phyloP scores from a whole-genome alignment of 306 rosid species.

The Vigna trinervia region DNA sequence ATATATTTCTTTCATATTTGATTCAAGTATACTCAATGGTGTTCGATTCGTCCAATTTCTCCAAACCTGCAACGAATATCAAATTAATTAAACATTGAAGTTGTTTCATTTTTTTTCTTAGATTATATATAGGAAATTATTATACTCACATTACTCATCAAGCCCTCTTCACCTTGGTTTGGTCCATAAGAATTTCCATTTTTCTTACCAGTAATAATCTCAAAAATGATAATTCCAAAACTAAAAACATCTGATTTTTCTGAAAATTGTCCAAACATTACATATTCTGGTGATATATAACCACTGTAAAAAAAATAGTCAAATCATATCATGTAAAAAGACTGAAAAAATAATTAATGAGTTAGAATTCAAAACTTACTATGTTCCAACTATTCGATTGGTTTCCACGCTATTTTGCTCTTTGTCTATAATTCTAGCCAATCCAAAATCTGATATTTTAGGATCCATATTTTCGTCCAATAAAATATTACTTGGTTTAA shows the following conservation, averaged over 20 bases:
- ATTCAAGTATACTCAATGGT: background rate
- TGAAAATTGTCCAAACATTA: slow-evolving; percentile 45
- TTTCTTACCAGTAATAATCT: background rate
- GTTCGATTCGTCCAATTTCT: background rate
- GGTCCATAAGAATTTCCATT: background rate
- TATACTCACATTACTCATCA: slow-evolving; percentile 38
- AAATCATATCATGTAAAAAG: background rate
- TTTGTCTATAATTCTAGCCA: slow-evolving; percentile 49
- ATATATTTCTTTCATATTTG: background rate
- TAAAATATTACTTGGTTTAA: slow-evolving; percentile 52
- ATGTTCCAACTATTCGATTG: slow-evolving; percentile 54
- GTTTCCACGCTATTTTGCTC: slow-evolving; percentile 40
- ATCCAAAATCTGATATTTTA: slow-evolving; percentile 64
- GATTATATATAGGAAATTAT: background rate
- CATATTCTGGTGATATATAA: background rate
- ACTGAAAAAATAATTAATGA: background rate
- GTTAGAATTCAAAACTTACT: slow-evolving; percentile 48
- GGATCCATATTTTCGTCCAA: slow-evolving; percentile 53
- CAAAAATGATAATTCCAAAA: background rate
- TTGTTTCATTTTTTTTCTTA: background rate
- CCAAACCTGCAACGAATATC: background rate
- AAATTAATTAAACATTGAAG: no score
- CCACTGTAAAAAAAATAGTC: background rate
- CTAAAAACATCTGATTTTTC: slow-evolving; percentile 50
- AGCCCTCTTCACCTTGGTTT: background rate